Evolutionary conservation across 148 eudicot species (phyloP).

Genomic region (Rhododendron vialii): DNA sequence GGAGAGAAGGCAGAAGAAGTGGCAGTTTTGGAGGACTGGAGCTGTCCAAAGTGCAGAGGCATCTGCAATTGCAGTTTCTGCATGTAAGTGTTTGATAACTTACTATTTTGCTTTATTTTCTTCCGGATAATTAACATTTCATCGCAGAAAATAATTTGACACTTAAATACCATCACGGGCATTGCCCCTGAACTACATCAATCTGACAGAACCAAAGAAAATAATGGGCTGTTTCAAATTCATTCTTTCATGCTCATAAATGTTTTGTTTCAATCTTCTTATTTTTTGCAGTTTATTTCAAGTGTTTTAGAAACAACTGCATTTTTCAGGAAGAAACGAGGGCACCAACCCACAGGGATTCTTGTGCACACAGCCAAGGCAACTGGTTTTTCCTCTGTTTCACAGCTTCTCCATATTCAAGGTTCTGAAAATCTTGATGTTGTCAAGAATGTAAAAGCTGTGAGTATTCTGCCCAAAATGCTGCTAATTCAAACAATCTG

Average conservation of each 20-base stretch:
- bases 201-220: not conserved
- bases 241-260: not conserved
- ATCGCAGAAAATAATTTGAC: not conserved
- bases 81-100: constrained; percentile 20
- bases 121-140: not conserved
- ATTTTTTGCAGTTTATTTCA: constrained; percentile 16
- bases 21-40: constrained; percentile 21
- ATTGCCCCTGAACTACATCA: not conserved
- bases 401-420: constrained; percentile 52
- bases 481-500: constrained; percentile 7
- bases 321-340: constrained; percentile 64
- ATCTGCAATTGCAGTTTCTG: constrained; percentile 31
- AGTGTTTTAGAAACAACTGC: constrained; percentile 2
- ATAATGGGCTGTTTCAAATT: not conserved
- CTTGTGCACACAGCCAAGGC: constrained; percentile 70
- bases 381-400: constrained; percentile 81
- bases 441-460: constrained; percentile 18
- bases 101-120: not conserved
- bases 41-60: constrained; percentile 30
- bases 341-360: constrained; percentile 77
- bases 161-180: not conserved
- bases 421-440: constrained; percentile 33
- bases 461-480: not conserved
- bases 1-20: constrained; percentile 28
- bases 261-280: not conserved